These are phyloP conservation scores for Paracorniculantispora psalliotae DNA, from an alignment of 2,329 filamentous ascomycete genomes.

Conservation along the genomic window DNA sequence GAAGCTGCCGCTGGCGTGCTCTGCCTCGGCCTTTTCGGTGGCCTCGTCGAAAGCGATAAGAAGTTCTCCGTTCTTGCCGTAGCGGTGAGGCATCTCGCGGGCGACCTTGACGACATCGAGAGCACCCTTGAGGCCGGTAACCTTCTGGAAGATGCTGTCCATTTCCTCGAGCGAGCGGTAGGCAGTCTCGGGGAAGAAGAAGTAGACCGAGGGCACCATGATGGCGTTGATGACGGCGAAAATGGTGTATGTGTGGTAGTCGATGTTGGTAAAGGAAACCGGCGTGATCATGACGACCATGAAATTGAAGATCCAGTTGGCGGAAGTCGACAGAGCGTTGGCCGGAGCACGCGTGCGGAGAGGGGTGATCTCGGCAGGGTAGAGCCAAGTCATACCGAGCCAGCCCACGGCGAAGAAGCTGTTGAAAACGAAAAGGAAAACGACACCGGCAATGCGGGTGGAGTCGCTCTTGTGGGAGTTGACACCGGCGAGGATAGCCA, in stretches of 20 bases:
- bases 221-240: conserved; percentile 62
- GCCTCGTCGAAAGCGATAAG: conserved; percentile 40
- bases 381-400: conserved; percentile 58
- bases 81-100: conserved; percentile 46
- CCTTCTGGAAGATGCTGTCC: conserved; percentile 59
- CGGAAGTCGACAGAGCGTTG: conserved; percentile 49
- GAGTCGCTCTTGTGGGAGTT: conserved; percentile 46
- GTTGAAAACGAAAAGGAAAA: conserved; percentile 61
- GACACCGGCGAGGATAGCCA: conserved; percentile 57
- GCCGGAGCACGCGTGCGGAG: conserved; percentile 61
- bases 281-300: conserved; percentile 60
- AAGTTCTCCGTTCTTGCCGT: conserved; percentile 55
- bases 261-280: conserved; percentile 51
- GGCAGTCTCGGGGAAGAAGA: conserved; percentile 62
- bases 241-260: conserved; percentile 58
- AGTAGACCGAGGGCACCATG: conserved; percentile 53
- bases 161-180: conserved; percentile 62
- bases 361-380: conserved; percentile 62
- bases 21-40: conserved; percentile 21
- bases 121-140: conserved; percentile 35
- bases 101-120: conserved; percentile 34
- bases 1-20: conserved; percentile 25
- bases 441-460: conserved; percentile 56
- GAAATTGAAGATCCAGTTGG: conserved; percentile 62
- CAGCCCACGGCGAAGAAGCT: conserved; percentile 56